Base-by-base conservation (phyloP, 2,329 filamentous ascomycete species). In the Epicoccum sorghinum region DNA sequence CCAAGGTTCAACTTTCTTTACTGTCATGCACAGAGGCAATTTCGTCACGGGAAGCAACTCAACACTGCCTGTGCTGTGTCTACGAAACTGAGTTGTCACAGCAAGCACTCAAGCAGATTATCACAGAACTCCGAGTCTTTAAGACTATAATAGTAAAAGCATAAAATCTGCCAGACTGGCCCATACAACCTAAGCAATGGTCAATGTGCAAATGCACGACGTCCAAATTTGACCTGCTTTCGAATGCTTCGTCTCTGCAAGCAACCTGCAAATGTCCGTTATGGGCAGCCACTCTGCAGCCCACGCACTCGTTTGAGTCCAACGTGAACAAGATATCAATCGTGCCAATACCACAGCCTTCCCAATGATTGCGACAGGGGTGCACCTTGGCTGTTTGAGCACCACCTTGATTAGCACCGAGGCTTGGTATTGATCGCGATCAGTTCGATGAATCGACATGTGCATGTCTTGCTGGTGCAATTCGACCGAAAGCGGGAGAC, bases 71-170 rank as follows among this genome's bases (percentile, higher is more conserved):
- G 18, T 18, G 18, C 18, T 18, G 18, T 18, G 18, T 18, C 3
- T 18, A 18, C 18, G 18, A 18, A 18, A 18, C 1, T 18, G 18
- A 18, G 18, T 18, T 18, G 18, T 18, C 18, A 18, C 18, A 18
- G 18, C 18, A 3, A 18, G 18, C 18, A 18, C 18, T 18, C 18
- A 18, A 18, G 18, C 4, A 18, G 33, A 1, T 7, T 12, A 8
- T 13, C 44, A 38, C 50, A 47, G 14, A 47, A 54, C 39, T 40
- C 40, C 27, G 30, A 36, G 50, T 48, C 45, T 4, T 44, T 40
- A 40, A 40, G 51, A 48, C 39, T 48, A 54, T 32, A 40, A 45
- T 29, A 18, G 18, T n/a, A 23, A 45, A 54, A 48, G 3, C 35
- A 44, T 40, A 12, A 48, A 47, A 47, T 18, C 45, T 30, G 40